Evolutionary conservation across 1,284 basidiomycete species (phyloP).

Genomic region (Austroboletus niveus): DNA sequence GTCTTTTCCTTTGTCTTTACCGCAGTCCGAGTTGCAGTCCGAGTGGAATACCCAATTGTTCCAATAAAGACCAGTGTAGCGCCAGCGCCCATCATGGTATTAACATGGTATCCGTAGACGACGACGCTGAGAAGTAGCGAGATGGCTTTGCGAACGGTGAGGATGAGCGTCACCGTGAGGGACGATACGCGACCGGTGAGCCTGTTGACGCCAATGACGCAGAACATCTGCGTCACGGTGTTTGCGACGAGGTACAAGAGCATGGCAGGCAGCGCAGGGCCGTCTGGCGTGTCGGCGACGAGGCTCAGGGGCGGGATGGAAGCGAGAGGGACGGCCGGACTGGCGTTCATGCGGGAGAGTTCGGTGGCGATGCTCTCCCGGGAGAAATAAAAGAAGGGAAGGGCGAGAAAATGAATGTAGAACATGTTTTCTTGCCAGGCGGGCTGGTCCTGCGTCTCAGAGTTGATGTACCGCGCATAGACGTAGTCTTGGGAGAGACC

Average conservation of each 20-base stretch:
- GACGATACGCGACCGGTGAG: conserved; percentile 78
- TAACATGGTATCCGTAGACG: conserved; percentile 31
- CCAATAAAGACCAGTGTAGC: conserved; percentile 69
- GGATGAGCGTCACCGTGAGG: conserved; percentile 83
- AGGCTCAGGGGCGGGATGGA: conserved; percentile 17
- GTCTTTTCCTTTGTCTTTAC: conserved; percentile 25
- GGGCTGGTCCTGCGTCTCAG: conserved; percentile 28
- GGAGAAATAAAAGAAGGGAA: conserved; percentile 70
- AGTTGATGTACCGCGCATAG: conserved; percentile 59
- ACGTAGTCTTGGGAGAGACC: conserved; percentile 88
- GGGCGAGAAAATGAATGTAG: conserved; percentile 75
- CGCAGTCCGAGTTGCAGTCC: conserved; percentile 32
- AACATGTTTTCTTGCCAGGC: conserved; percentile 91
- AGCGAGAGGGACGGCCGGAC: conserved; percentile 36
- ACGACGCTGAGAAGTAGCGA: conserved; percentile 78
- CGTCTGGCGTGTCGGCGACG: conserved; percentile 4
- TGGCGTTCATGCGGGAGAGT: conserved; percentile 42
- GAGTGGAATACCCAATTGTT: conserved; percentile 63
- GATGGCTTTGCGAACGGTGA: conserved; percentile 87
- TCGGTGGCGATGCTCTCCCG: conserved; percentile 52
- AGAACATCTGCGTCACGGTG: conserved; percentile 83
- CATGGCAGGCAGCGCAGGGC: conserved; percentile 52
- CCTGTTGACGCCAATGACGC: conserved; percentile 88
- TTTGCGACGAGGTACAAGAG: conserved; percentile 73
- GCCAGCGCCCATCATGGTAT: conserved; percentile 59